Conservation (phyloP, 2,329 filamentous ascomycete genomes). For the Colletotrichum filicis region DNA sequence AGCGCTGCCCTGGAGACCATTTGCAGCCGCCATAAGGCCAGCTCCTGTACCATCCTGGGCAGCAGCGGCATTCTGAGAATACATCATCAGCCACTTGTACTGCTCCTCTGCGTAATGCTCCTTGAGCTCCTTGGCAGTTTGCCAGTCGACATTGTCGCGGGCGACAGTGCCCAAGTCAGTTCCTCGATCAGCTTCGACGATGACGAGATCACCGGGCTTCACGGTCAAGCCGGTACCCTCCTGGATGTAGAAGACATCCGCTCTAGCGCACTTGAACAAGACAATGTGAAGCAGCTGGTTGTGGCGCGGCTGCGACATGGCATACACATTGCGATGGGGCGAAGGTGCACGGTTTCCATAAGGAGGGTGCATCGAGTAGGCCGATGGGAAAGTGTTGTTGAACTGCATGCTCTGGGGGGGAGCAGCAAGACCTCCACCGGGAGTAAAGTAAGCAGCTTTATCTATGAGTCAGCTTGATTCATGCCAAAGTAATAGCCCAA, state of each 20-base stretch:
- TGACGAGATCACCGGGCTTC: conserved; percentile 92
- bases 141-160: conserved; percentile 87
- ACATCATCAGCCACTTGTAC: conserved; percentile 99
- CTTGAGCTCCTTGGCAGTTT: conserved; percentile 87
- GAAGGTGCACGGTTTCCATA: conserved; percentile 66
- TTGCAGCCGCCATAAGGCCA: conserved; percentile 72
- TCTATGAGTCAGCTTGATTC: conserved; percentile 39
- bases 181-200: conserved; percentile 96
- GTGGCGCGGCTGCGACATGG: conserved; percentile 68
- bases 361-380: conserved; percentile 56
- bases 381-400: conserved; percentile 56
- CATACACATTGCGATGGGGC: conserved; percentile 71
- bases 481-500: background rate
- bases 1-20: conserved; percentile 74
- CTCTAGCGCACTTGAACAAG: conserved; percentile 94
- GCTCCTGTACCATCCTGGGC: conserved; percentile 70
- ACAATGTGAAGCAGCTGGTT: conserved; percentile 87
- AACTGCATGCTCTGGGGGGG: conserved; percentile 51
- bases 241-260: conserved; percentile 97
- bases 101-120: conserved; percentile 94
- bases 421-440: conserved; percentile 42
- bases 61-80: conserved; percentile 80
- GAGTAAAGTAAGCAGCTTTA: conserved; percentile 52
- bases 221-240: conserved; percentile 93
- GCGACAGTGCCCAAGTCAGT: conserved; percentile 95